Base-by-base conservation (phyloP, 352 stramenopile genomes). In the Pythium periplocum region DNA sequence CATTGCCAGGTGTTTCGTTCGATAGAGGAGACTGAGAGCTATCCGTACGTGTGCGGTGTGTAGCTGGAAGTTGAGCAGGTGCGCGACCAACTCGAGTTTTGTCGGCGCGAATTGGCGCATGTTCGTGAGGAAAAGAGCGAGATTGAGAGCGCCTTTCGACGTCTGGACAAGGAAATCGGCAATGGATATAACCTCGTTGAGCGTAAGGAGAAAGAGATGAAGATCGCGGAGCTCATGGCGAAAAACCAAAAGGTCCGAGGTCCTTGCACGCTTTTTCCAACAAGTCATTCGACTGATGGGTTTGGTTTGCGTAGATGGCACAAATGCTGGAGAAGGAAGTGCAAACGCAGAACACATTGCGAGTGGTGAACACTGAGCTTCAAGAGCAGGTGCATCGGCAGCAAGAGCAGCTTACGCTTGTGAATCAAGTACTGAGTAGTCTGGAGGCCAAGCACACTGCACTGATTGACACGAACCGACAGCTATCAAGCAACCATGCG, bases 181-280 rank as follows among this genome's bases (percentile, higher is more conserved):
- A 82, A 57, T 36, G 75, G 73, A 0, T 86, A 81, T 45, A 76
- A 79, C 35, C 67, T 87, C 34, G 48, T 51, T 4, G 75, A 86
- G 60, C 64, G 75, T 10, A 82, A 80, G 45, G 71, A 87, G 50
- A 87, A 87, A 33, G 76, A 87, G 38, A 50, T 84, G 36, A 68
- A 68, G 40, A 87, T 87, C 53, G 63, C 66, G 1, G 76, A 87
- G 46, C 56, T 87, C 26, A 41, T 83, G 26, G 62, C 67, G 3
- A 87, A 87, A 52, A 87, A 84, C 31, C 66, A 76, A 61, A 83
- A 77, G 61, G 73, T 83, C 8, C 8, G 47, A 36, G 45, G 45
- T 32, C 10, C 50, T 48, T 47, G 8, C 3, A 44, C 17, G 26
- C 32, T 51, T 30, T 40, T 38, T n/a, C 40, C 41, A 8, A 30